Percentiles rank a stretch among this genome's conserved stretches.
phyloP scores from a whole-genome alignment of 768 basidiomycete species.

The Tulasnella sp. region DNA sequence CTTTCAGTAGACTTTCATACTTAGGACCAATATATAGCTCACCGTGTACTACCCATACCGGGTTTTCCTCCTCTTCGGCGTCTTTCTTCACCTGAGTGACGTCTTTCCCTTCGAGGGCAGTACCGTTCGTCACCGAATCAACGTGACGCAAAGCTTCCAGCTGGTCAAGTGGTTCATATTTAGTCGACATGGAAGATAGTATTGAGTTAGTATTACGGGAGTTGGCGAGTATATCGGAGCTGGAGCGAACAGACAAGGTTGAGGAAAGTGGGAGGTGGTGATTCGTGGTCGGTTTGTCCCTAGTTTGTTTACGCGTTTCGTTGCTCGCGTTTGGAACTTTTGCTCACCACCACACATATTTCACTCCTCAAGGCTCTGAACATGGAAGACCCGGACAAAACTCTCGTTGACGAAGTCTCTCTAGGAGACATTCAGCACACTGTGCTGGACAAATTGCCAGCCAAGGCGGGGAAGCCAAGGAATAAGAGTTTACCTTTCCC shows the following conservation, averaged over 20 bases:
- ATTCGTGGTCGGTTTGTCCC: slow-evolving; percentile 14
- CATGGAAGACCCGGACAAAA: slow-evolving; percentile 6
- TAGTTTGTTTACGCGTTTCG: background rate
- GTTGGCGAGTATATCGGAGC: background rate
- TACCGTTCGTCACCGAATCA: background rate
- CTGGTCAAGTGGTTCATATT: background rate
- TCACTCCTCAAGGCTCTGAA: background rate
- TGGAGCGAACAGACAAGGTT: background rate
- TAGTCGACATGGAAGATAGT: background rate
- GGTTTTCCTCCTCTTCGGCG: background rate
- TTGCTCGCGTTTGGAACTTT: background rate
- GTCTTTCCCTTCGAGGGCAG: background rate
- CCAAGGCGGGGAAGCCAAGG: background rate
- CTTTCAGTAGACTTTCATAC: background rate
- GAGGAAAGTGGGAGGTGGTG: background rate
- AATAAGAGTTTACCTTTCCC: background rate
- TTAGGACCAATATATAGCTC: slow-evolving; percentile 28
- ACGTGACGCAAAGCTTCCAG: background rate
- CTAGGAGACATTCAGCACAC: background rate
- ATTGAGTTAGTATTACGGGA: background rate
- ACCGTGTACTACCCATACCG: slow-evolving; percentile 66
- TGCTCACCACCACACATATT: background rate
- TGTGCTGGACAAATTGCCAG: background rate
- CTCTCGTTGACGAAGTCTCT: background rate
- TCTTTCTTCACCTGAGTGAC: background rate